Conservation (phyloP, 2,329 filamentous ascomycete genomes). For the Paramyrothecium roridum region DNA sequence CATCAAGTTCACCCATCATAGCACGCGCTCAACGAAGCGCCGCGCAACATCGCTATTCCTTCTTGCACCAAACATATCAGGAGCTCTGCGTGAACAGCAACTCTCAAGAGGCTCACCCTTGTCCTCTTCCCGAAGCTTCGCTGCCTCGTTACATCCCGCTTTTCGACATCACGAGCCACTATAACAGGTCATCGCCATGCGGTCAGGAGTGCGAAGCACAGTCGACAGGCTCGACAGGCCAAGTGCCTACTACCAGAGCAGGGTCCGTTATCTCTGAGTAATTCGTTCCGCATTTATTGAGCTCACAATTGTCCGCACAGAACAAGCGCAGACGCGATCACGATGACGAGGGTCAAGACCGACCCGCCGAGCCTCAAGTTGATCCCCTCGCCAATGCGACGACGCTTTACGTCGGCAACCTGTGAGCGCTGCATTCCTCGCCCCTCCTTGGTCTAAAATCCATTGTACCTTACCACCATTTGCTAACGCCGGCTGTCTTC, state of each 20-base stretch:
- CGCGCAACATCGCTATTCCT: no score
- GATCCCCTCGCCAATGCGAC: slow-evolving; percentile 84
- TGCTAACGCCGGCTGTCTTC: no score
- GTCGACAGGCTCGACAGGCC: slow-evolving; percentile 91
- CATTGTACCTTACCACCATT: slow-evolving; percentile 7
- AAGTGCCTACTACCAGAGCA: slow-evolving; percentile 86
- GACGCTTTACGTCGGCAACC: slow-evolving; percentile 95
- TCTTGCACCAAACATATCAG: no score
- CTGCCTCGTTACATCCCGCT: no score
- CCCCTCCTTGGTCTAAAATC: slow-evolving; percentile 11
- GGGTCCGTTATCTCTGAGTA: slow-evolving; percentile 50
- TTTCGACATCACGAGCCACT: background rate
- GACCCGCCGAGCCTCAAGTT: slow-evolving; percentile 41
- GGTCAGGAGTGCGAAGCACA: slow-evolving; percentile 57
- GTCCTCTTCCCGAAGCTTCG: background rate
- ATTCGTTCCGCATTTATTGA: background rate
- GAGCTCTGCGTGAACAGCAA: no score
- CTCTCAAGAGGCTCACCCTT: background rate
- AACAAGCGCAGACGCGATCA: slow-evolving; percentile 70
- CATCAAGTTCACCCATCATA: background rate
- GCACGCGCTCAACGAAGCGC: no score
- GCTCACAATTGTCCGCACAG: slow-evolving; percentile 31
- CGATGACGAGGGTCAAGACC: slow-evolving; percentile 49
- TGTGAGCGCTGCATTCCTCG: slow-evolving; percentile 46
- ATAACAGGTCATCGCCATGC: slow-evolving; percentile 33